Base-by-base conservation (phyloP, 257 asterid species). In the Ligustrum vulgare region DNA sequence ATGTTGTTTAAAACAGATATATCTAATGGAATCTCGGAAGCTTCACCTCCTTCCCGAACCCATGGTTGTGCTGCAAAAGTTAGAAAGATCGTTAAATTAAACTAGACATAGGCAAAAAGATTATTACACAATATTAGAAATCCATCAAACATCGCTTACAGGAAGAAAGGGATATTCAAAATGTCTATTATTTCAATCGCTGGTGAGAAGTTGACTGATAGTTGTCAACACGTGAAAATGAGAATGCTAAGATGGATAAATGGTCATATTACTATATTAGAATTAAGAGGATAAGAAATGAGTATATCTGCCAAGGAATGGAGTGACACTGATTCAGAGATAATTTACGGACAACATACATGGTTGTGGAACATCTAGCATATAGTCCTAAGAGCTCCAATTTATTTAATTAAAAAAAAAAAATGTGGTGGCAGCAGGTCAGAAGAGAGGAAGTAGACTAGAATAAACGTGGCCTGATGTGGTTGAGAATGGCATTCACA, bases 11-110 rank as follows among this genome's bases (percentile, higher is more conserved):
- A 85, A 47, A 95, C 94, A 28, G 98, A 95, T 54, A 95, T 95
- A 87, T 95, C 99, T 10, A 95, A 84, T 47, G 99, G 99, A 80
- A 95, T 95, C 83, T 95, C 99, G 6, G 97, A 93, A 43, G 99
- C 99, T 86, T 88, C 90, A 58, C 99, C 99, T 78, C 99, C 99
- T 86, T 95, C 99, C 60, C 98, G 85, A 60, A 95, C 99, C 99
- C 99, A 95, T 45, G 93, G 89, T 80, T 95, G 99, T 28, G 99
- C 99, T 93, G 93, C 69, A 85, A 80, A 75, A 79, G 73, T 77
- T 54, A 10, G 58, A 63, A 73, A 74, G 69, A 71, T 82, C 47
- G 69, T 32, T 34, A 51, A 75, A 54, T 69, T 20, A 72, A 58
- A 18, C 67, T 69, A 78, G 28, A 39, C 11, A 6, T 3, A 32